phyloP scores from a whole-genome alignment of 1,139 yeast genomes.

The Zygoascus meyerae region DNA sequence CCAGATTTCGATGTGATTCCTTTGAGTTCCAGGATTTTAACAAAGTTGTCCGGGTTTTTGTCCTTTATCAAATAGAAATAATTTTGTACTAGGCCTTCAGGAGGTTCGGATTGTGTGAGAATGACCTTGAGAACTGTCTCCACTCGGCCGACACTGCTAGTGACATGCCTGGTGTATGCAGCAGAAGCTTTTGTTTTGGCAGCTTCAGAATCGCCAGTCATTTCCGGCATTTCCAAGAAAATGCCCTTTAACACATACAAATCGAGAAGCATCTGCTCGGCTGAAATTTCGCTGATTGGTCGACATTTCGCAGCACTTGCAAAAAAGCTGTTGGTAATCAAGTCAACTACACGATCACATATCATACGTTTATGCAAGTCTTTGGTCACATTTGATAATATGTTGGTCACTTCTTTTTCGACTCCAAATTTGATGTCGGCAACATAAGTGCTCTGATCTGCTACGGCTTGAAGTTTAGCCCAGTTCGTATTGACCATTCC shows the following conservation, averaged over 20 bases:
- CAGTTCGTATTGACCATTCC: conserved; percentile 80
- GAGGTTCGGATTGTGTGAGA: conserved; percentile 58
- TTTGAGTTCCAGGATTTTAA: conserved; percentile 59
- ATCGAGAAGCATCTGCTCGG: conserved; percentile 80
- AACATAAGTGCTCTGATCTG: conserved; percentile 67
- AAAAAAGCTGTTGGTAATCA: conserved; percentile 52
- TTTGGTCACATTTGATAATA: conserved; percentile 59
- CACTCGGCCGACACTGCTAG: conserved; percentile 45
- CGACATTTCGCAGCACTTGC: conserved; percentile 51
- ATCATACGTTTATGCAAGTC: conserved; percentile 67
- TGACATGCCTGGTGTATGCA: conserved; percentile 47
- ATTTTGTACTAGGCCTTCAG: conserved; percentile 57
- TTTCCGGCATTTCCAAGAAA: conserved; percentile 47
- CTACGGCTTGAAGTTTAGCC: conserved; percentile 56
- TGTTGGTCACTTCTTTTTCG: conserved; percentile 41
- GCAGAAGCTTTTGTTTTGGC: conserved; percentile 27
- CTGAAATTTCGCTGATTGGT: conserved; percentile 63
- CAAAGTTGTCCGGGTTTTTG: conserved; percentile 53
- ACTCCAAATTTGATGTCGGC: conserved; percentile 50
- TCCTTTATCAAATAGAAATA: conserved; percentile 69
- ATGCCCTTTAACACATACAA: conserved; percentile 55
- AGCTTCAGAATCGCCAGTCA: conserved; percentile 17
- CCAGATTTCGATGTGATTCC: conserved; percentile 43
- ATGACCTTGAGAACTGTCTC: conserved; percentile 64
- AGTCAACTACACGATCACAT: conserved; percentile 71